A percentile compares a stretch with the other conserved stretches of the same genome.
Conservation (phyloP, 306 rosid genomes). For the Alnus rubra region DNA sequence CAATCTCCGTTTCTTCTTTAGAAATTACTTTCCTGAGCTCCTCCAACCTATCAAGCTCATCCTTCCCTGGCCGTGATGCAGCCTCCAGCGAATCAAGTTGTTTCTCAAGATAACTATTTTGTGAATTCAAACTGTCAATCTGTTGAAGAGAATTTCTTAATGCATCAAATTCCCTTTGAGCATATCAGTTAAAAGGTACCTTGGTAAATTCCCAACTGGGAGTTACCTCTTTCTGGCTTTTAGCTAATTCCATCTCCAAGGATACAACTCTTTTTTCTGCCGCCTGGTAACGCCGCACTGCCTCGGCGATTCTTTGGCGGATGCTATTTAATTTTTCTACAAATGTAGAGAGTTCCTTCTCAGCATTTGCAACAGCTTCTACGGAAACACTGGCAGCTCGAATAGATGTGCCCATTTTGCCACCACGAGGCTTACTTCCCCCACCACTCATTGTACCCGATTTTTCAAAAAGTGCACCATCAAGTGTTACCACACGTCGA, state of each 20-base stretch:
- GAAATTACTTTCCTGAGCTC: conserved; percentile 62
- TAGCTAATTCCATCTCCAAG: conserved; percentile 86
- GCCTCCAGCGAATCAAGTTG: conserved; percentile 81
- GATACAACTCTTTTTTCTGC: conserved; percentile 62
- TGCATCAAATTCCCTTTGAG: conserved; percentile 3
- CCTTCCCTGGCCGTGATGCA: conserved; percentile 72
- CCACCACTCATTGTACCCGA: conserved; percentile 99
- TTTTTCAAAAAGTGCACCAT: conserved; percentile 84
- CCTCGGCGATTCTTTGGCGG: conserved; percentile 63
- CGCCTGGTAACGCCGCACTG: conserved; percentile 60
- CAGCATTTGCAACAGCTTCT: conserved; percentile 78
- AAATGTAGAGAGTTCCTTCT: conserved; percentile 57
- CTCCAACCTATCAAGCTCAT: conserved; percentile 67
- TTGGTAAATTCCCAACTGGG: conserved; percentile 15
- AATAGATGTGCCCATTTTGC: conserved; percentile 92
- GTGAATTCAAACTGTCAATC: conserved; percentile 81
- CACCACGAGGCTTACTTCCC: conserved; percentile 89
- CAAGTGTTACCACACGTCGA: conserved; percentile 90
- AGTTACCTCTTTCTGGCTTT: conserved; percentile 80
- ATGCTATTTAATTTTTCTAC: conserved; percentile 50
- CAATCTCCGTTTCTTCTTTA: conserved; percentile 69
- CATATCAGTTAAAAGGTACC: conserved; percentile 11
- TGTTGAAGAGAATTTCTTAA: conserved; percentile 33
- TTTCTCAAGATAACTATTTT: conserved; percentile 71
- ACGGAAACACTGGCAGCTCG: conserved; percentile 75